Evolutionary conservation across 1,284 basidiomycete species (phyloP).

Genomic region (Bondarzewia mesenterica): DNA sequence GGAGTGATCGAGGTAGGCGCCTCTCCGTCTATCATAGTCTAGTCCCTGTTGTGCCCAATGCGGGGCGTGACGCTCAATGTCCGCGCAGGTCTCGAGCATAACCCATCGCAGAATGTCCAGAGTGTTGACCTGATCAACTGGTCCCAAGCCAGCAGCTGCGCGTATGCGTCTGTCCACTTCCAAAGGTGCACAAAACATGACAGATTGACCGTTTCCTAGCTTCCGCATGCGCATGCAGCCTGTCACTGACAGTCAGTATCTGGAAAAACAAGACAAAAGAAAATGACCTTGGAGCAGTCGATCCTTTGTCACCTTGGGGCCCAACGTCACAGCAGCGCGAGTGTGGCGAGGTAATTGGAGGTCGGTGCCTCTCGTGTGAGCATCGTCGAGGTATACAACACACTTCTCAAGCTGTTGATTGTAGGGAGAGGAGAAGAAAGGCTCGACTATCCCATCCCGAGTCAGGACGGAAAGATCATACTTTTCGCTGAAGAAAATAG

Average conservation of each 20-base stretch:
- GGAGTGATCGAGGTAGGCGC: conserved; percentile 10
- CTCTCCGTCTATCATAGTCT: conserved; percentile 27
- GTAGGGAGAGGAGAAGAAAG: conserved; percentile 35
- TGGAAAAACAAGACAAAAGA: not conserved
- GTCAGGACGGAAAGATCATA: conserved; percentile 36
- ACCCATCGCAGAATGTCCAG: conserved; percentile 36
- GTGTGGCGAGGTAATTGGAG: conserved; percentile 37
- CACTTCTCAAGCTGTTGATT: conserved; percentile 34
- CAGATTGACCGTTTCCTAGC: conserved; percentile 38
- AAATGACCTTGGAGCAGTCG: conserved; percentile 40
- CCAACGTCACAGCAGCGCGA: conserved; percentile 45
- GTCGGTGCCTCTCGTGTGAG: conserved; percentile 51
- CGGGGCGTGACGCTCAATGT: conserved; percentile 30
- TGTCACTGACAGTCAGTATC: conserved; percentile 11
- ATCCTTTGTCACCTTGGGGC: conserved; percentile 47
- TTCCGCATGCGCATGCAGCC: conserved; percentile 46
- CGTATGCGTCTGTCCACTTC: conserved; percentile 39
- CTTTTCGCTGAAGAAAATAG: conserved; percentile 38
- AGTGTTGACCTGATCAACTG: conserved; percentile 12
- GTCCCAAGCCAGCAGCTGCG: conserved; percentile 11
- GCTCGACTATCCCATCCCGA: conserved; percentile 29
- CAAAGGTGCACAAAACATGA: conserved; percentile 42
- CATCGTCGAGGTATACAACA: conserved; percentile 48
- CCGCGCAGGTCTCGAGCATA: conserved; percentile 35
- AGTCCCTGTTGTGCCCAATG: conserved; percentile 43